Conservation (phyloP, 148 eudicot species). For the Rhododendron ovatum region DNA sequence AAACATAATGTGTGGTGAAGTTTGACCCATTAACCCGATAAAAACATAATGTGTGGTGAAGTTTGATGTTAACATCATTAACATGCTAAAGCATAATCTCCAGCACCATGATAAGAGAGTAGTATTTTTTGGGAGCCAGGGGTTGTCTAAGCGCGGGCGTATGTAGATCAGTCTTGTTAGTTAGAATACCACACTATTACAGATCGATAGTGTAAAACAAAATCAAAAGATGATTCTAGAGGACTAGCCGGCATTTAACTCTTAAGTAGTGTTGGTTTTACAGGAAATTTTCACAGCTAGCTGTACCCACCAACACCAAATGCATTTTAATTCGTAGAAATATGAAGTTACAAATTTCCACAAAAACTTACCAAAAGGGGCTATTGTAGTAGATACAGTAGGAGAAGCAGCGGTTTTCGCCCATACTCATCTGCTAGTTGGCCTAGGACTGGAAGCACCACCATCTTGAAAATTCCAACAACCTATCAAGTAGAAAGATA, state of each 20-base stretch:
- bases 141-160: background rate
- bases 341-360: background rate
- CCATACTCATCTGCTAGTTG: constrained; percentile 93
- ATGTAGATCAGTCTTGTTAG: background rate
- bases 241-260: background rate
- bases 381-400: constrained; percentile 70
- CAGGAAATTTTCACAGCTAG: background rate
- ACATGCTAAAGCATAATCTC: background rate
- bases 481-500: constrained; percentile 38
- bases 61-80: background rate
- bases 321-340: background rate
- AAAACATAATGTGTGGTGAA: no score
- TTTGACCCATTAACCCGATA: background rate
- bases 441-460: constrained; percentile 79
- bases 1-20: no score
- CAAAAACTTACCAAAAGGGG: constrained; percentile 63
- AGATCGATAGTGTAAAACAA: background rate
- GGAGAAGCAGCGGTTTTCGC: constrained; percentile 79
- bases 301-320: background rate
- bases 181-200: background rate
- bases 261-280: background rate
- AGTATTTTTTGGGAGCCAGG: background rate
- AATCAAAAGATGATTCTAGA: background rate
- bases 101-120: background rate
- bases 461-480: constrained; percentile 86